Conservation (phyloP, 106 monocot genomes). For the Dendrobium chrysotoxum region DNA sequence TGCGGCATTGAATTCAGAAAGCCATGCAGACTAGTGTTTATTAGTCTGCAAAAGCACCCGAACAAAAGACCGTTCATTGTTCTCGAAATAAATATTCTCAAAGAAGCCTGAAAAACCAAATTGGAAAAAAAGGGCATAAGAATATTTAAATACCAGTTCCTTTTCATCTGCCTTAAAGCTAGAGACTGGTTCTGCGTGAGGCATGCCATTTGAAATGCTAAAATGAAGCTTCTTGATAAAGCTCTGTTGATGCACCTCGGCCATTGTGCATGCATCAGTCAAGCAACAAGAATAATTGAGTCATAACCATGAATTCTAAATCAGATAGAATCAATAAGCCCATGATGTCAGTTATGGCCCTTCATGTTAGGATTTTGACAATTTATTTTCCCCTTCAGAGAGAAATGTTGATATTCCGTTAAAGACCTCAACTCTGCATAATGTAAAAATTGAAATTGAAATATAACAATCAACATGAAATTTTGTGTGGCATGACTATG, state of each 20-base stretch:
- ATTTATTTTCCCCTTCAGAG: neutral
- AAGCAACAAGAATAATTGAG: neutral
- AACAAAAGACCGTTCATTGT: neutral
- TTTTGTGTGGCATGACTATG: neutral
- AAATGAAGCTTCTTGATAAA: constrained; percentile 65
- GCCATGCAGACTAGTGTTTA: neutral
- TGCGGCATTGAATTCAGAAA: neutral
- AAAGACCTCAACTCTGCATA: neutral
- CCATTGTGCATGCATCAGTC: neutral
- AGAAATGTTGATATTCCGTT: neutral
- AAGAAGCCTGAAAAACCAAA: neutral
- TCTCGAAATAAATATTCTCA: neutral
- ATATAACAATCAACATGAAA: neutral
- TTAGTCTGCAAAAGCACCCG: neutral
- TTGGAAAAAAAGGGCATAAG: neutral
- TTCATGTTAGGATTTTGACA: neutral
- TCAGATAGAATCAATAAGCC: neutral
- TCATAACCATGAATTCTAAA: neutral
- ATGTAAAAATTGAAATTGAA: neutral
- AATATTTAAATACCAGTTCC: constrained; percentile 49
- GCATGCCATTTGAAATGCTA: constrained; percentile 65
- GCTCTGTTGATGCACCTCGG: constrained; percentile 17
- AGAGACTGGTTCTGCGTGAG: constrained; percentile 46
- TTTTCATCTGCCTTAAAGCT: constrained; percentile 49
- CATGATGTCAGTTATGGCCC: neutral